Percentiles rank a stretch among this genome's conserved stretches.
Conservation (phyloP, 2,329 filamentous ascomycete species). For the Didymella lethalis region DNA sequence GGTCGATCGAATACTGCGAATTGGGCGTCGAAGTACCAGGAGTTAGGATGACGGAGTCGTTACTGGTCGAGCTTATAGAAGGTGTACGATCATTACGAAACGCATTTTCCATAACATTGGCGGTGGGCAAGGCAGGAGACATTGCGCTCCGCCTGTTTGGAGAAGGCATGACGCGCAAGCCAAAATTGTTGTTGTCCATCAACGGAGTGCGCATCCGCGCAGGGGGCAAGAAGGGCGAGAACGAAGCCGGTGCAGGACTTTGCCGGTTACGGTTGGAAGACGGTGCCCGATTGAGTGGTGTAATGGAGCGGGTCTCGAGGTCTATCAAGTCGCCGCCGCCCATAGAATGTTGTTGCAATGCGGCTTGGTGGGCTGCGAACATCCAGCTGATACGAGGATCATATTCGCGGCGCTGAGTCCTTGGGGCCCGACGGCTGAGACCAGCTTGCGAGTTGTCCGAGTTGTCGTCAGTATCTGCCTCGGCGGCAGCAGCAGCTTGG, state of each 20-base stretch:
- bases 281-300: conserved; percentile 50
- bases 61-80: conserved; percentile 42
- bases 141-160: conserved; percentile 40
- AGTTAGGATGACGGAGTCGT: conserved; percentile 40
- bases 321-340: conserved; percentile 45
- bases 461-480: conserved; percentile 50
- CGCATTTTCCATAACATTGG: conserved; percentile 24
- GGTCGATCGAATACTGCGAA: conserved; percentile 39
- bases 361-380: conserved; percentile 52
- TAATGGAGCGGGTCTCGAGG: conserved; percentile 48
- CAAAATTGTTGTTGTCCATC: conserved; percentile 41
- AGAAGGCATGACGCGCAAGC: conserved; percentile 40
- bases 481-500: conserved; percentile 37
- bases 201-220: conserved; percentile 46
- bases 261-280: conserved; percentile 51
- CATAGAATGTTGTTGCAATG: conserved; percentile 47
- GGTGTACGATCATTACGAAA: conserved; percentile 36
- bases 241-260: conserved; percentile 45
- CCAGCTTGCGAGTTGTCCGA: conserved; percentile 51
- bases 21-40: conserved; percentile 41
- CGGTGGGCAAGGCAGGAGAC: conserved; percentile 32
- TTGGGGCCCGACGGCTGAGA: conserved; percentile 31
- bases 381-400: conserved; percentile 53
- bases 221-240: conserved; percentile 48
- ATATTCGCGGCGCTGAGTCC: conserved; percentile 46